phyloP scores from a whole-genome alignment of 1,139 yeast species.

The Blastobotrys serpentis region DNA sequence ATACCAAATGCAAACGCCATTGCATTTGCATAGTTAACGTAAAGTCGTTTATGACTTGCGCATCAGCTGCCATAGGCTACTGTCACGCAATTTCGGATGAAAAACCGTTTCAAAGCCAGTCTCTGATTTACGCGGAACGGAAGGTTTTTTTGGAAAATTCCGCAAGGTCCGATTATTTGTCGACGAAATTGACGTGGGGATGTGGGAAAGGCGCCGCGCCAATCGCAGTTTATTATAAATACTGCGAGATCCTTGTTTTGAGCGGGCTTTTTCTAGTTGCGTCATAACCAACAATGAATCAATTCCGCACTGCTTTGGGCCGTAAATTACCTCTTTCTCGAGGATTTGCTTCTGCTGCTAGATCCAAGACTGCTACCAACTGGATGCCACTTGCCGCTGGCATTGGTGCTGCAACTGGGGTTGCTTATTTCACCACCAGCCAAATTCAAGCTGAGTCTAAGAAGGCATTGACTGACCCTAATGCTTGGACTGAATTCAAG shows the following conservation, averaged over 20 bases:
- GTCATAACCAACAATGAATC: not conserved
- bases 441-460: slow-evolving; percentile 33
- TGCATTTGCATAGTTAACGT: no score
- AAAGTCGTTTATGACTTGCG: not conserved
- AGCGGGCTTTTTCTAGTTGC: not conserved
- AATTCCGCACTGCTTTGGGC: slow-evolving; percentile 1
- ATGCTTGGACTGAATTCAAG: slow-evolving; percentile 77
- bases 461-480: slow-evolving; percentile 58
- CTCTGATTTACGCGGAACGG: not conserved
- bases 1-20: no score
- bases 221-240: not conserved
- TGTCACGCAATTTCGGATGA: not conserved
- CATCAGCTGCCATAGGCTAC: not conserved
- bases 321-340: slow-evolving; percentile 5
- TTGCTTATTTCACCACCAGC: slow-evolving; percentile 28
- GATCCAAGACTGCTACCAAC: slow-evolving; percentile 5
- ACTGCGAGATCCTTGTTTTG: not conserved
- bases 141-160: not conserved
- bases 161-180: not conserved
- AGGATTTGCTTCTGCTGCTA: slow-evolving; percentile 8
- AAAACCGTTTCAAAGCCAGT: not conserved
- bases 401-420: slow-evolving; percentile 35
- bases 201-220: not conserved
- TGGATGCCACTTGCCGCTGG: slow-evolving; percentile 23
- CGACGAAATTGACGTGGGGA: not conserved